Conservation (phyloP, 2,329 filamentous ascomycete species). For the Botrytis deweyae region DNA sequence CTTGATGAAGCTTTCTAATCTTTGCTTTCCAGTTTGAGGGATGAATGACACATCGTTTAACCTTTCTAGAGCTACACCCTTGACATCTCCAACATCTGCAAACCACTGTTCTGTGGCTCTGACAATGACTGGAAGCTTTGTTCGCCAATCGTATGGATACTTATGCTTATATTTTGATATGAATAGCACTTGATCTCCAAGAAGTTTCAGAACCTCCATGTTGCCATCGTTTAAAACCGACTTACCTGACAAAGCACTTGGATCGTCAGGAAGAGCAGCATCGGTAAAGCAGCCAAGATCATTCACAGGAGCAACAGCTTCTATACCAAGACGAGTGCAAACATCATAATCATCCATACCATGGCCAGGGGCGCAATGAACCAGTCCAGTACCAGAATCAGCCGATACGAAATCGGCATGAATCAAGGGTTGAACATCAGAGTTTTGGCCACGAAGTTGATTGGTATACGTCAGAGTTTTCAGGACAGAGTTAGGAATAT, state of each 20-base stretch:
- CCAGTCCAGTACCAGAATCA: conserved; percentile 89
- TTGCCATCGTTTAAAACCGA: conserved; percentile 71
- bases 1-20: conserved; percentile 82
- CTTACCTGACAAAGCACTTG: conserved; percentile 66
- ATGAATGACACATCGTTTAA: conserved; percentile 75
- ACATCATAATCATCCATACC: conserved; percentile 95
- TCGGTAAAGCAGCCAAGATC: conserved; percentile 77
- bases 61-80: conserved; percentile 67
- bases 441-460: conserved; percentile 59
- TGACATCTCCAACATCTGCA: conserved; percentile 83
- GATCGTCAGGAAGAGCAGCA: conserved; percentile 72
- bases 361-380: conserved; percentile 91
- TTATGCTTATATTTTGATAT: conserved; percentile 79
- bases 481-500: conserved; percentile 65
- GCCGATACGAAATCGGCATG: conserved; percentile 86
- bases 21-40: conserved; percentile 68
- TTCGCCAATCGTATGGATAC: conserved; percentile 97
- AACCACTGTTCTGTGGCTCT: conserved; percentile 98
- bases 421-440: conserved; percentile 66
- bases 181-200: conserved; percentile 64
- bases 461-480: conserved; percentile 67
- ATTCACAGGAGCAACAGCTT: conserved; percentile 79
- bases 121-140: conserved; percentile 87
- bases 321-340: conserved; percentile 68
- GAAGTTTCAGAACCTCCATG: conserved; percentile 65